These are phyloP conservation scores for Talaromyces sp. DNA, from an alignment of 2,329 filamentous ascomycete genomes.

Conservation along the genomic window DNA sequence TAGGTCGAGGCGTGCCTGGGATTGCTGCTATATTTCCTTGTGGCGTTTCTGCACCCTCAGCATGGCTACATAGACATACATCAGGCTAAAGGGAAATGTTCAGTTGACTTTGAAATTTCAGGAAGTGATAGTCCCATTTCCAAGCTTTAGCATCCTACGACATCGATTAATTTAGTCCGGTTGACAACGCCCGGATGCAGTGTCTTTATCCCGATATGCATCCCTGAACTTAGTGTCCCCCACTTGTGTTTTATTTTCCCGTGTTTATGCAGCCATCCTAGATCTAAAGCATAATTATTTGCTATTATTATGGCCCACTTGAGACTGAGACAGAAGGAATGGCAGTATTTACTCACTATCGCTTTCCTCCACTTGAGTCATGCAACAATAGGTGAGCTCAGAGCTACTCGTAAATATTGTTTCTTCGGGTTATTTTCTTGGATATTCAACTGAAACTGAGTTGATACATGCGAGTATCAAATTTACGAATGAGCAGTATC, in stretches of 20 bases:
- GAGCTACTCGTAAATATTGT: neutral
- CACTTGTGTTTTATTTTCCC: neutral
- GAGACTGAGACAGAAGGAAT: neutral
- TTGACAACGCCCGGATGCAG: neutral
- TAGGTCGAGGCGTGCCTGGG: neutral
- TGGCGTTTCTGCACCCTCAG: neutral
- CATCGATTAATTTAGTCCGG: too few species aligned
- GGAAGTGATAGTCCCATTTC: neutral
- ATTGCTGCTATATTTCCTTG: neutral
- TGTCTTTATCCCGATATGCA: neutral
- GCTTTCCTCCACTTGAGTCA: neutral
- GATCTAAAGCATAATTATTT: neutral
- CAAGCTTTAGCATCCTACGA: neutral
- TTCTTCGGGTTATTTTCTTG: neutral
- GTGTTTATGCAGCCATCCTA: neutral
- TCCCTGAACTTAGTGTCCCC: neutral
- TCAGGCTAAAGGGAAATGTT: neutral
- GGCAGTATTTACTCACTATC: neutral
- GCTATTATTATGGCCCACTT: neutral
- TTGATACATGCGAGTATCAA: neutral
- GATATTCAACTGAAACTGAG: neutral
- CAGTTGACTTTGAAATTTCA: neutral
- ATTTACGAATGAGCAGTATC: neutral
- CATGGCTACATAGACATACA: neutral
- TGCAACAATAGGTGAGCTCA: neutral